Base-by-base conservation (phyloP, 116 monocot genomes). In the Cymodocea nodosa region DNA sequence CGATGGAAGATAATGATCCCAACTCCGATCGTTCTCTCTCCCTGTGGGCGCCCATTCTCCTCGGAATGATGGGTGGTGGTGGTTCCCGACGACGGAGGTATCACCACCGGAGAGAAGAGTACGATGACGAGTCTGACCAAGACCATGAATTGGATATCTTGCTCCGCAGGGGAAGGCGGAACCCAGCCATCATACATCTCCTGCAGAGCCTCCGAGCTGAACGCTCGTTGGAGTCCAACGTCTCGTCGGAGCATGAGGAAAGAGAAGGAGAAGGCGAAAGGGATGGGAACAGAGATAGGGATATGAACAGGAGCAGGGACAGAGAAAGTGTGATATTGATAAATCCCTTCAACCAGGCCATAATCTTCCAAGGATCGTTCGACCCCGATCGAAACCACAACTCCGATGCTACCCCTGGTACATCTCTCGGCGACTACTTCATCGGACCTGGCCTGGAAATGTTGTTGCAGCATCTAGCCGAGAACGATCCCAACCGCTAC, bases 381-480 rank as follows among this genome's bases (percentile, higher is more conserved):
- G 68, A 71, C 57, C 13, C 13, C 12, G 50, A 17, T 54, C 39
- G 30, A 22, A 50, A 11, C 15, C 74, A 65, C 13, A 73, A 56
- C 56, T 52, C 52, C 2, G 30, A 59, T 23, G 53, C 15, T 30
- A 53, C 62, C 4, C 19, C 40, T n/a, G 68, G 73, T 18, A 30
- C 68, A 0, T 50, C 73, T 30, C 61, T 78, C n/a, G 81, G 74
- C 34, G 77, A 82, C 69, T 81, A 82, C 63, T 79, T 81, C 51
- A 57, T 77, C 16, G 84, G 87, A 16, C 66, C 81, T 7, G 63
- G 78, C 4, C 35, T 89, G 24, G 85, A 82, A 51, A 60, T 65
- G 11, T 49, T 89, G 50, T 55, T 85, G 68, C 77, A 82, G 78
- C 76, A 80, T 49, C 54, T 85, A 71, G 77, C 81, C 1, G 90